These are phyloP conservation scores for Drechslerella coelobrocha DNA, from an alignment of 2,329 filamentous ascomycete species.

Conservation along the genomic window DNA sequence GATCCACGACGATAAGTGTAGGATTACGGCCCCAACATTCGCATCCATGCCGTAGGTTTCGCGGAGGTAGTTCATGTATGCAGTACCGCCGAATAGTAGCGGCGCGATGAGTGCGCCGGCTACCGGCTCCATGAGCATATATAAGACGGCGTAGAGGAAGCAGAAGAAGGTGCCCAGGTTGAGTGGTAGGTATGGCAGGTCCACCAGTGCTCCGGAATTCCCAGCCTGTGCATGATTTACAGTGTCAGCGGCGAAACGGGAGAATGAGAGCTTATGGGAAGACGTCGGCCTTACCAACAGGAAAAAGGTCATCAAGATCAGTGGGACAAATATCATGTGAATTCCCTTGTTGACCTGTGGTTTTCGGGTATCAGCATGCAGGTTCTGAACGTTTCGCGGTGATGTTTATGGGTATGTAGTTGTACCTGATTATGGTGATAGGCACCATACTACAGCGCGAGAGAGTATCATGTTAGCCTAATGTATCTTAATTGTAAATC, in stretches of 20 bases:
- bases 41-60: slow-evolving; percentile 67
- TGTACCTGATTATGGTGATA: slow-evolving; percentile 75
- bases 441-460: slow-evolving; percentile 72
- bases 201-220: slow-evolving; percentile 69
- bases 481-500: not conserved
- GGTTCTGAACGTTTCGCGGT: slow-evolving; percentile 2
- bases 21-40: slow-evolving; percentile 70
- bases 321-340: slow-evolving; percentile 79
- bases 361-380: slow-evolving; percentile 53
- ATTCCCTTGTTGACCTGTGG: slow-evolving; percentile 73
- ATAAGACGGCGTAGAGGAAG: slow-evolving; percentile 76
- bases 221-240: slow-evolving; percentile 62
- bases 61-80: slow-evolving; percentile 76
- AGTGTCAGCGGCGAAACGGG: slow-evolving; percentile 48
- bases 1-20: slow-evolving; percentile 81
- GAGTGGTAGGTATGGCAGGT: slow-evolving; percentile 71
- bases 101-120: slow-evolving; percentile 79
- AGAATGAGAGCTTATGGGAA: not conserved
- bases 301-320: slow-evolving; percentile 75
- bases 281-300: slow-evolving; percentile 67
- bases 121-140: slow-evolving; percentile 91
- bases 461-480: slow-evolving; percentile 24
- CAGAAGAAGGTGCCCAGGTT: slow-evolving; percentile 72
- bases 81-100: slow-evolving; percentile 76
- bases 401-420: slow-evolving; percentile 8